Evolutionary conservation across 805 yeast genomes (phyloP).

Genomic region (Metschnikowia chrysomelidarum): DNA sequence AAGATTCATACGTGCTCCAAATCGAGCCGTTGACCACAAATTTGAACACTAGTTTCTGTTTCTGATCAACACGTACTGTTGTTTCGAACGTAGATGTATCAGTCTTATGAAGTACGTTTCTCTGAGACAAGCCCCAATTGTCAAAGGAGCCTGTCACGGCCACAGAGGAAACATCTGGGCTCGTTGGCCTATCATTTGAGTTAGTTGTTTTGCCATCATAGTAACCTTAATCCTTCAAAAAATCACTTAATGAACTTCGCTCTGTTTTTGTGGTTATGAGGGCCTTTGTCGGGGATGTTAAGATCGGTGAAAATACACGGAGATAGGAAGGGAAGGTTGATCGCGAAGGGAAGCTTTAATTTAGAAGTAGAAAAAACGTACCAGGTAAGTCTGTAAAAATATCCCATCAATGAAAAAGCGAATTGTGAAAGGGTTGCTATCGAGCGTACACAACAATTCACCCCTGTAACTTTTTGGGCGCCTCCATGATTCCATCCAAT

Average conservation of each 20-base stretch:
- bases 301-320: not conserved
- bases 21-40: constrained; percentile 33
- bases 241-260: not conserved
- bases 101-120: constrained; percentile 14
- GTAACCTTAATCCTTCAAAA: not conserved
- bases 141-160: constrained; percentile 43
- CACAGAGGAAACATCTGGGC: constrained; percentile 22
- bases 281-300: not conserved
- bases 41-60: constrained; percentile 34
- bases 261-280: not conserved
- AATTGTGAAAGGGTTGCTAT: no score
- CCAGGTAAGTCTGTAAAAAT: constrained; percentile 11
- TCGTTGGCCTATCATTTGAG: constrained; percentile 17
- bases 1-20: constrained; percentile 30
- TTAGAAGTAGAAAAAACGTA: no score
- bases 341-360: no score
- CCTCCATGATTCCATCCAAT: no score
- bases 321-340: no score
- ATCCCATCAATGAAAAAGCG: no score
- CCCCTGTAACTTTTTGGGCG: no score
- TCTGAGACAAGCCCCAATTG: constrained; percentile 32
- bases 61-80: constrained; percentile 20
- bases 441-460: no score
- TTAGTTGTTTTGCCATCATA: constrained; percentile 1
- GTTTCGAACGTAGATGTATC: constrained; percentile 22